Conservation (phyloP, 2,329 filamentous ascomycete genomes). For the Blastomyces gilchristii region DNA sequence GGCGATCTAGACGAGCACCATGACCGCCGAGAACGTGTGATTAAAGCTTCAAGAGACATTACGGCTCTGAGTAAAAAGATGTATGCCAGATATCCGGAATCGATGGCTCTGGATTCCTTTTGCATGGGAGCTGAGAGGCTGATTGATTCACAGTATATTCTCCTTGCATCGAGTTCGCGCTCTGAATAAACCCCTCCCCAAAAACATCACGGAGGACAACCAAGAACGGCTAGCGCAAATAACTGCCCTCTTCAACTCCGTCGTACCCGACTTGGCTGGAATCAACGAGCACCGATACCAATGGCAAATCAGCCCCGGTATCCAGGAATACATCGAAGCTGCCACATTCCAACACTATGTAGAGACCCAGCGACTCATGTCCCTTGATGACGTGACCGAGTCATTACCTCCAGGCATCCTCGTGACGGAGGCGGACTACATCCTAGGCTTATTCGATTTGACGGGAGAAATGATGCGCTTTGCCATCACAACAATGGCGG, state of each 20-base stretch:
- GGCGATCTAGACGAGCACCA: constrained; percentile 88
- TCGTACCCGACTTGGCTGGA: constrained; percentile 63
- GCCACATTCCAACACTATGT: constrained; percentile 84
- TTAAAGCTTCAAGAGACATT: constrained; percentile 85
- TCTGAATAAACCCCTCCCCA: constrained; percentile 45
- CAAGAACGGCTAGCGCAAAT: constrained; percentile 62
- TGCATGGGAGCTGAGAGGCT: constrained; percentile 15
- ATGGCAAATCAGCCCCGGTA: constrained; percentile 62
- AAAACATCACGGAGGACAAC: constrained; percentile 60
- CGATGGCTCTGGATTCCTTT: neutral
- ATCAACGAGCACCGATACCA: constrained; percentile 77
- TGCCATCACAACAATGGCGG: constrained; percentile 77
- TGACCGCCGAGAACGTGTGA: constrained; percentile 77
- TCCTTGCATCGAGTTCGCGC: constrained; percentile 52
- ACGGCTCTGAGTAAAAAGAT: constrained; percentile 96
- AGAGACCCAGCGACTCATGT: constrained; percentile 62
- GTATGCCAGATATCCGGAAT: constrained; percentile 40
- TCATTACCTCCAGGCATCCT: constrained; percentile 43
- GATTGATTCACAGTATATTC: constrained; percentile 54
- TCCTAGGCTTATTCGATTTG: constrained; percentile 85
- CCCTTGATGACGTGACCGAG: constrained; percentile 49
- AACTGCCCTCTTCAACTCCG: constrained; percentile 52
- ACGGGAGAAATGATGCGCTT: constrained; percentile 97
- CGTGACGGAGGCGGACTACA: constrained; percentile 72
- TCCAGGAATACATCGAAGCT: constrained; percentile 93